Conservation (phyloP, 352 stramenopile genomes). For the Plasmopara halstedii region DNA sequence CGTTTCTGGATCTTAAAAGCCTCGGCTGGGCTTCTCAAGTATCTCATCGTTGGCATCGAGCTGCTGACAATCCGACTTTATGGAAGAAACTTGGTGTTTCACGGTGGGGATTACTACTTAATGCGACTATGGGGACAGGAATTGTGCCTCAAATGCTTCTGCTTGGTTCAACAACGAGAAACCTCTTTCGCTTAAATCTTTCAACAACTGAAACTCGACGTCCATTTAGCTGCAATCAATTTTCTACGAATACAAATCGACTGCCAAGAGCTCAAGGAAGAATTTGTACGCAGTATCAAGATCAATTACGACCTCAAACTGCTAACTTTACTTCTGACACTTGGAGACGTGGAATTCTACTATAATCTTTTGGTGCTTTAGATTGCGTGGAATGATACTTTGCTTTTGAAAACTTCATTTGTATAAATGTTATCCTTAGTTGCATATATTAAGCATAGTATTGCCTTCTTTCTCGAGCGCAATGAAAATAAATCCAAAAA, state of each 20-base stretch:
- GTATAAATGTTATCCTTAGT: no score
- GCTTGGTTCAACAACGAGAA: conserved; percentile 12
- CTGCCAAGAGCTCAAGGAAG: conserved; percentile 12
- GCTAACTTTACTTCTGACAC: conserved; percentile 7
- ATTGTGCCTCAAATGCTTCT: conserved; percentile 31
- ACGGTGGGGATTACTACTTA: conserved; percentile 55
- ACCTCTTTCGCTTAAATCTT: conserved; percentile 15
- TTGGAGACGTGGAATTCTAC: no score
- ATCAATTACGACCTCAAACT: conserved; percentile 14
- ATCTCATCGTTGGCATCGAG: conserved; percentile 68
- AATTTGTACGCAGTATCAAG: conserved; percentile 1
- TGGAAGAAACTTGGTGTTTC: conserved; percentile 64
- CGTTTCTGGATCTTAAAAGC: conserved; percentile 63
- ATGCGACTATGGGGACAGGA: conserved; percentile 49
- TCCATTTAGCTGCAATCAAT: conserved; percentile 30
- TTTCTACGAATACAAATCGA: conserved; percentile 4
- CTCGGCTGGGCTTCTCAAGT: conserved; percentile 49
- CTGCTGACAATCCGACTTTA: conserved; percentile 47
- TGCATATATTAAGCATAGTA: no score
- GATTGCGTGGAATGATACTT: no score
- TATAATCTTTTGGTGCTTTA: no score
- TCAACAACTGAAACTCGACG: conserved; percentile 6
- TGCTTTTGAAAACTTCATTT: no score
- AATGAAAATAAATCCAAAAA: no score
- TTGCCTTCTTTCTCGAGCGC: no score